A percentile compares a stretch with the other conserved stretches of the same genome.
These are phyloP conservation scores for Isoetes taiwanensis DNA, from an alignment of 75 land plant species.

Conservation along the genomic window DNA sequence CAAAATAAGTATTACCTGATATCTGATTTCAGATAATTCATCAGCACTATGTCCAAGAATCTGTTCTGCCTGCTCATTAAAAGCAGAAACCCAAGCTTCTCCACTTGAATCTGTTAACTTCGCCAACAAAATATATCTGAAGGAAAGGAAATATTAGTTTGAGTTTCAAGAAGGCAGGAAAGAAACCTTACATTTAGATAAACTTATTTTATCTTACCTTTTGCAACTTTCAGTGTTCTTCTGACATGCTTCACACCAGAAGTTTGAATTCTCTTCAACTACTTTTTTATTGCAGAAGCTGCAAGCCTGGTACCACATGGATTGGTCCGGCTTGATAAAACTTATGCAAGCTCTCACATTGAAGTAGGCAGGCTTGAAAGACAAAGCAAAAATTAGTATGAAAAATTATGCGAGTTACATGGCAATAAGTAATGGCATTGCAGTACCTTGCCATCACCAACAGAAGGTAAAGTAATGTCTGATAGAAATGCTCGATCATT, in stretches of 20 bases:
- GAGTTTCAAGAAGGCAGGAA: background rate
- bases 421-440: background rate
- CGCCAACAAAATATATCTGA: conserved; percentile 74
- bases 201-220: conserved; percentile 51
- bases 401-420: background rate
- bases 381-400: background rate
- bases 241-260: conserved; percentile 91
- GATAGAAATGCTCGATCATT: conserved; percentile 61
- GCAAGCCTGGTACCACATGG: conserved; percentile 98
- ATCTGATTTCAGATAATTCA: conserved; percentile 57
- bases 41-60: conserved; percentile 71
- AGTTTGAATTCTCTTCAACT: conserved; percentile 61
- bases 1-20: conserved; percentile 32
- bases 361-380: conserved; percentile 65
- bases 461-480: conserved; percentile 43
- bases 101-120: conserved; percentile 63
- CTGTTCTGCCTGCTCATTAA: conserved; percentile 90
- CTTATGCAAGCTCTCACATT: conserved; percentile 61
- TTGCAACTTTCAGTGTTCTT: no score
- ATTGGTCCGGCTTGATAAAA: conserved; percentile 84
- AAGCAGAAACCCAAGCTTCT: conserved; percentile 74
- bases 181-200: conserved; percentile 39
- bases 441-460: conserved; percentile 86
- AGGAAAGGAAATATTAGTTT: background rate
- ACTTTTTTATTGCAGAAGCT: conserved; percentile 82